Evolutionary conservation across 2,329 filamentous ascomycete genomes (phyloP), one percentile per base, ranked within the genome.

Genomic region (Neonectria neomacrospora): DNA sequence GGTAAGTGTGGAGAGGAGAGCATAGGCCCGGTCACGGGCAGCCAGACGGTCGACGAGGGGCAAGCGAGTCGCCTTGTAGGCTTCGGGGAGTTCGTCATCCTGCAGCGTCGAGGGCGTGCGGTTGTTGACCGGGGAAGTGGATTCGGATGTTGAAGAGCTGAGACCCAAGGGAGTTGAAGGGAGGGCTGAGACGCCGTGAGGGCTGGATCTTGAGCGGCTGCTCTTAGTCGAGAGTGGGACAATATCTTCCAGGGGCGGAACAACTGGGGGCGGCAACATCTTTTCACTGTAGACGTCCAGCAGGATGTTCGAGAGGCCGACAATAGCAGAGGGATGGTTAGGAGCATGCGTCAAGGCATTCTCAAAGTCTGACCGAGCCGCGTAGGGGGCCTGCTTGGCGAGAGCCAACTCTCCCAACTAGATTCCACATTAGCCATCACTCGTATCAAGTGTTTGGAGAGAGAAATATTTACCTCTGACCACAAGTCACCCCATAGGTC

Each of bases 21-120:
- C 91, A 74, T 94, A 96, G 0, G 96, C 96, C 54, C 96, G 87
- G 75, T 98, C 96, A 20, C 95, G 89, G 16, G 94, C 92, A 3
- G 94, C 92, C n/a, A 98, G 87, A 11, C 94, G 88, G 76, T 96
- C 94, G 34, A 93, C 83, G 16, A 91, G 85, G 16, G 90, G 91
- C 4, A 94, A 85, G 1, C 89, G 88, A 55, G 83, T 84, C 42
- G 81, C 85, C 78, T 82, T 86, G 78, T 84, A 87, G 42, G 82
- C 84, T 39, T 80, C 82, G 7, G 83, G 81, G 3, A 87, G 81
- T 60, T 80, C 76, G 51, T 82, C 79, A 37, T 78, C 77, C 20
- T 76, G 74, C 23, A 75, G 70, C 7, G 70, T 69, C 2, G 63
- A 59, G 16, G 63, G 62, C 47, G 61, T 61, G 16, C 47, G 56